Evolutionary conservation across 371 early-diverging fungal genomes (phyloP).

Genomic region (Mucor sp.): DNA sequence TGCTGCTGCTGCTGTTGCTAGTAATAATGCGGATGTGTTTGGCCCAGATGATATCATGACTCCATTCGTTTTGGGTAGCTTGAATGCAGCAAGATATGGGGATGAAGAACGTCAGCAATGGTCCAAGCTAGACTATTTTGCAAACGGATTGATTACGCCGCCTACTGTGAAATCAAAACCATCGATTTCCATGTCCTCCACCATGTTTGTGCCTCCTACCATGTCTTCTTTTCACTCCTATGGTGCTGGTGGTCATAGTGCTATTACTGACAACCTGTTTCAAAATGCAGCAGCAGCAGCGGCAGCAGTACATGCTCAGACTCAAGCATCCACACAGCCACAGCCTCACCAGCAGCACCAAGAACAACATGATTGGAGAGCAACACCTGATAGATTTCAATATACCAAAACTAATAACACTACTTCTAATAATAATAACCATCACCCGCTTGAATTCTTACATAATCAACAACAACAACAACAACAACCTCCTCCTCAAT

Average conservation of each 20-base stretch:
- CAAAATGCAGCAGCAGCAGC: neutral
- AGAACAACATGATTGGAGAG: neutral
- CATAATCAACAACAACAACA: neutral
- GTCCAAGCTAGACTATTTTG: conserved; percentile 21
- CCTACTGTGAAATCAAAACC: conserved; percentile 15
- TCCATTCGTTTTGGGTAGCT: conserved; percentile 24
- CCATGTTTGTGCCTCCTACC: conserved; percentile 12
- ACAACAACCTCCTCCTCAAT: neutral
- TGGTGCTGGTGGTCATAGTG: neutral
- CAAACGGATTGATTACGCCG: conserved; percentile 9
- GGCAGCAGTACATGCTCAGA: neutral
- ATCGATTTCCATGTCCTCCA: conserved; percentile 9
- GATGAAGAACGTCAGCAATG: conserved; percentile 21
- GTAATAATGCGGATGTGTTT: neutral
- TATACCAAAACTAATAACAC: conserved; percentile 9
- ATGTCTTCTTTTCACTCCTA: neutral
- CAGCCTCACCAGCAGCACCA: neutral
- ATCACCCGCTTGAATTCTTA: conserved; percentile 11
- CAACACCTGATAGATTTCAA: conserved; percentile 8
- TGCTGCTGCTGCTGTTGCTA: conserved; percentile 7
- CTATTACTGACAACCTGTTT: neutral
- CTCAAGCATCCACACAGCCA: neutral
- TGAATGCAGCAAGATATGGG: conserved; percentile 9
- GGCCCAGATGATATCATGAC: conserved; percentile 21
- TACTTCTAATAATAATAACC: neutral